phyloP scores from a whole-genome alignment of 108 stramenopile genomes.

The Fistulifera solaris region DNA sequence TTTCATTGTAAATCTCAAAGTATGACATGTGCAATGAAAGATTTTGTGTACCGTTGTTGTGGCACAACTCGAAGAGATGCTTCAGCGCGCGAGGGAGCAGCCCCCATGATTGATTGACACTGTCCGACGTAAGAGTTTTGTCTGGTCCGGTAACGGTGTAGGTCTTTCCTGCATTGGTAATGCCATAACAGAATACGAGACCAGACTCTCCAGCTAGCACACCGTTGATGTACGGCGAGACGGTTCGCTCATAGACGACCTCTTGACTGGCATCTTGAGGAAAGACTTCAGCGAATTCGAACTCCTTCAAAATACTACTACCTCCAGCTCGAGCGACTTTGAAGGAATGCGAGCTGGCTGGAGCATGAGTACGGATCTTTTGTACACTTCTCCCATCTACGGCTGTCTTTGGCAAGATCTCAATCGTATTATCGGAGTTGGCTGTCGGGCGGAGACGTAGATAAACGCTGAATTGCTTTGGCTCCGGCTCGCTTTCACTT shows the following conservation, averaged over 20 bases:
- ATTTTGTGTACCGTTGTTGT: conserved; percentile 24
- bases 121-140: conserved; percentile 10
- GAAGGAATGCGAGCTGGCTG: conserved; percentile 48
- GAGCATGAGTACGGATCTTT: conserved; percentile 64
- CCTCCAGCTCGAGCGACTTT: conserved; percentile 32
- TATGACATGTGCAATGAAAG: conserved; percentile 71
- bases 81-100: conserved; percentile 73
- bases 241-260: conserved; percentile 48
- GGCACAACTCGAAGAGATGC: conserved; percentile 37
- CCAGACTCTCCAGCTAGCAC: conserved; percentile 65
- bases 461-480: conserved; percentile 1
- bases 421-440: neutral
- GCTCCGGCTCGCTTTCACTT: neutral
- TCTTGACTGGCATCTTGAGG: conserved; percentile 43
- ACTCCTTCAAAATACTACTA: conserved; percentile 50
- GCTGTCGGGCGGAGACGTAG: conserved; percentile 1
- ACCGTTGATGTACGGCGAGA: conserved; percentile 57
- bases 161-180: conserved; percentile 98
- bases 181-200: conserved; percentile 93
- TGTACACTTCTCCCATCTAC: neutral
- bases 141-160: conserved; percentile 86
- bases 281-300: conserved; percentile 61
- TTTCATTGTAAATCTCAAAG: conserved; percentile 98
- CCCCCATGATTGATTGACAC: conserved; percentile 43
- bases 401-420: neutral